Evolutionary conservation across 2,329 filamentous ascomycete genomes (phyloP).

Genomic region (Daldinia sp.): DNA sequence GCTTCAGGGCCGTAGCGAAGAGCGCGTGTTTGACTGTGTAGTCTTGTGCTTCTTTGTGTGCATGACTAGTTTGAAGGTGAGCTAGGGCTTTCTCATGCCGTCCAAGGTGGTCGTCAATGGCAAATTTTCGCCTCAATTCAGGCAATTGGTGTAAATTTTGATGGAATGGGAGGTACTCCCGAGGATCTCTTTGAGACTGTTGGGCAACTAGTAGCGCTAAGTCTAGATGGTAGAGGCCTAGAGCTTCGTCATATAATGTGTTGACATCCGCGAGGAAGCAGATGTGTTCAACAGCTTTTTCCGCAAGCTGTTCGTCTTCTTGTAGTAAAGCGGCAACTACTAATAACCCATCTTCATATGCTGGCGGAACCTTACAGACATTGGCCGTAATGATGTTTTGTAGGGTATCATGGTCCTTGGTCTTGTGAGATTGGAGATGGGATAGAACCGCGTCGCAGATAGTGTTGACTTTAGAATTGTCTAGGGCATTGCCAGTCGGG

Average conservation of each 20-base stretch:
- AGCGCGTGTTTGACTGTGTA: constrained; percentile 84
- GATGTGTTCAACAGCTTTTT: constrained; percentile 93
- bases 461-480: constrained; percentile 76
- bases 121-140: constrained; percentile 75
- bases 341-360: constrained; percentile 82
- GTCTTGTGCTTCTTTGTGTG: constrained; percentile 77
- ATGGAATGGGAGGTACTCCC: constrained; percentile 95
- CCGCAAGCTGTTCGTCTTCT: constrained; percentile 75
- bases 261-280: constrained; percentile 97
- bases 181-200: constrained; percentile 92
- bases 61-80: constrained; percentile 76
- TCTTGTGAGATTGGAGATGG: constrained; percentile 68
- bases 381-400: constrained; percentile 96
- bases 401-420: constrained; percentile 63
- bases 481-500: background rate
- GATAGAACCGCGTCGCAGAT: constrained; percentile 87
- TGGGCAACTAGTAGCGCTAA: constrained; percentile 91
- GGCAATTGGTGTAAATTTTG: constrained; percentile 82
- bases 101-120: constrained; percentile 87
- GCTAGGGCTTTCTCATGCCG: constrained; percentile 78
- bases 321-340: constrained; percentile 80
- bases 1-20: constrained; percentile 77
- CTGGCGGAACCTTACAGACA: constrained; percentile 91
- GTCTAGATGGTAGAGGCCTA: constrained; percentile 91
- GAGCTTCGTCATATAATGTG: constrained; percentile 85